These are phyloP conservation scores for Cenchrus fungigraminus DNA, from an alignment of 176 grass and related monocot species.

Conservation along the genomic window DNA sequence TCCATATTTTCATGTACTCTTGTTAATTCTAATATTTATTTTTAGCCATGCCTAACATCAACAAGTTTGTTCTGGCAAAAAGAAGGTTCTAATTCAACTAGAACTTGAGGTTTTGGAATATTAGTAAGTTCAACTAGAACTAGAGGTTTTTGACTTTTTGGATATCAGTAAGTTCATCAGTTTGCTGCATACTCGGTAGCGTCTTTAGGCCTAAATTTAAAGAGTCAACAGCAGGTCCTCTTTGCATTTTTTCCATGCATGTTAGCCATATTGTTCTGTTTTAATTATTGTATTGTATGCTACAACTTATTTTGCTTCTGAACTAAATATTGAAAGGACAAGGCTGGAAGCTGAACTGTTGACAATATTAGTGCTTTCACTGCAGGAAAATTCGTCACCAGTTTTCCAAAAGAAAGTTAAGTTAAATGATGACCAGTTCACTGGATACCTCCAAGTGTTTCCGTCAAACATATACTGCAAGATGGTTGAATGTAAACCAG, in stretches of 20 bases:
- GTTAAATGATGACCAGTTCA: background rate
- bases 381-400: background rate
- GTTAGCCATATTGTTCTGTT: background rate
- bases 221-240: background rate
- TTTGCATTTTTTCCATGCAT: background rate
- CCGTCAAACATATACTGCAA: background rate
- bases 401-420: background rate
- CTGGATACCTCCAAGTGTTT: conserved; percentile 9
- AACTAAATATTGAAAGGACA: background rate
- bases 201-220: background rate
- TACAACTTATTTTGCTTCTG: background rate
- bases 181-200: background rate
- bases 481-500: conserved; percentile 6
- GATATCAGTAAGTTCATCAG: background rate
- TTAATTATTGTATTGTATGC: background rate
- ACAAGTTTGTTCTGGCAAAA: background rate
- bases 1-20: background rate
- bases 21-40: background rate
- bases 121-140: background rate
- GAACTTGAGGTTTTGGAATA: background rate
- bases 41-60: background rate
- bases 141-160: background rate
- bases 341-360: background rate
- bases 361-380: background rate
- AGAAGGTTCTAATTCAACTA: background rate